Base-by-base conservation (phyloP, 148 eudicot species). In the Rhododendron simsii region DNA sequence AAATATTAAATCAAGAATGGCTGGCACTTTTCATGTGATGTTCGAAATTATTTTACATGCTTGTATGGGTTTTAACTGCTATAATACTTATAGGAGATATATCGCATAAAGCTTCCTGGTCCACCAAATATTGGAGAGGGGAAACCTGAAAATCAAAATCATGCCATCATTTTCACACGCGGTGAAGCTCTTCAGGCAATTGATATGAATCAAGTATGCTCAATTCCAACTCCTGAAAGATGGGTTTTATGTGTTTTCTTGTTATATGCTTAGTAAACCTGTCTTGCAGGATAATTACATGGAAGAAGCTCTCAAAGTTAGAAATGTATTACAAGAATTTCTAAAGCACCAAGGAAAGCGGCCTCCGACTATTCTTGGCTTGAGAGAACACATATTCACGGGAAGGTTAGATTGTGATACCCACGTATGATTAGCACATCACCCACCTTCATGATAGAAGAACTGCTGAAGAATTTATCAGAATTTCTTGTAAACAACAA, bases 131-230 rank as follows among this genome's bases (percentile, higher is more conserved):
- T 98, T 84, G 99, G 99, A 57, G 98, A 95, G 93, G 99, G 99
- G 85, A 98, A 98, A 90, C 99, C 99, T 73, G 99, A 95, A 87
- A 98, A 98, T 88, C 98, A 98, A 90, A 98, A 98, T 83, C 98
- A 95, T 90, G 92, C 98, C 13, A 98, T 98, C 83, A 93, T 95
- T 87, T 98, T 98, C 89, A 96, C 98, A 33, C 99, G 99, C 71
- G 99, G 99, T 83, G 99, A 95, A 93, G 99, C 98, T 89, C 94
- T 98, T 53, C 99, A 97, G 91, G 91, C 99, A 81, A 98, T 98
- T 81, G 99, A 98, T 91, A 98, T 98, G 98, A 97, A 98, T 87
- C 99, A 98, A 89, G 99, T 98, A 91, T 5, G 89, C 88, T 78
- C 78, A 81, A 23, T 77, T 45, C 67, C 82, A 10, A 83, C 39